phyloP scores from a whole-genome alignment of 257 asterid species.

The Coffea canephora region DNA sequence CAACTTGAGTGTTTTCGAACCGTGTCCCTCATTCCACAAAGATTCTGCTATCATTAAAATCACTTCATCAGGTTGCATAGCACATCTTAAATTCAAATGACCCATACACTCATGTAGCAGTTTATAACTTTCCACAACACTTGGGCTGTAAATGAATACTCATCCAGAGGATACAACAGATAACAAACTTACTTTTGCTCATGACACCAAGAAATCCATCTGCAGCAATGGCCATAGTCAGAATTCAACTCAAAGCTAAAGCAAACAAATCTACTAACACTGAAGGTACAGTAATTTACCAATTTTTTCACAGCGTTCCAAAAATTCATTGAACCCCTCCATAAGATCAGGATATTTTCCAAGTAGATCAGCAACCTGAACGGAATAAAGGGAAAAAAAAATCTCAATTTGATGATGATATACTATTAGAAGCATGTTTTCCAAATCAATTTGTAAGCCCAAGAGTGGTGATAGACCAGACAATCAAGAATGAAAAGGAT shows the following conservation, averaged over 20 bases:
- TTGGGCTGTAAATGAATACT: neutral
- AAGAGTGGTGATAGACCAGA: neutral
- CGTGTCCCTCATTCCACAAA: slow-evolving; percentile 72
- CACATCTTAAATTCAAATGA: neutral
- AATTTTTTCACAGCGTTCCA: slow-evolving; percentile 86
- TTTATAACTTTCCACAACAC: neutral
- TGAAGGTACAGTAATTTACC: slow-evolving; percentile 44
- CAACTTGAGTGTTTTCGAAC: slow-evolving; percentile 56
- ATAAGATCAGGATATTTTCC: slow-evolving; percentile 91
- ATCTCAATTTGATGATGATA: neutral
- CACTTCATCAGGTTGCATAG: slow-evolving; percentile 26
- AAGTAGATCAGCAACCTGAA: slow-evolving; percentile 80
- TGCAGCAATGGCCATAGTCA: slow-evolving; percentile 45
- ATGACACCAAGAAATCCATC: slow-evolving; percentile 97
- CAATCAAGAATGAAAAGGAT: neutral
- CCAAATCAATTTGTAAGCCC: neutral
- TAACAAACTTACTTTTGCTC: slow-evolving; percentile 75
- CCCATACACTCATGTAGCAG: neutral
- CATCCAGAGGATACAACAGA: slow-evolving; percentile 11
- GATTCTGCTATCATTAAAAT: slow-evolving; percentile 52
- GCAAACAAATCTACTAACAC: slow-evolving; percentile 11
- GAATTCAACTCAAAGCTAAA: slow-evolving; percentile 18
- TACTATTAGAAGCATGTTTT: neutral
- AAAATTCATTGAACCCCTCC: slow-evolving; percentile 81
- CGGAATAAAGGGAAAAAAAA: slow-evolving; percentile 5